Percentiles rank a stretch among this genome's conserved stretches.
Evolutionary conservation across 2,329 filamentous ascomycete species (phyloP).

Genomic region (Plectosphaerella sp.): DNA sequence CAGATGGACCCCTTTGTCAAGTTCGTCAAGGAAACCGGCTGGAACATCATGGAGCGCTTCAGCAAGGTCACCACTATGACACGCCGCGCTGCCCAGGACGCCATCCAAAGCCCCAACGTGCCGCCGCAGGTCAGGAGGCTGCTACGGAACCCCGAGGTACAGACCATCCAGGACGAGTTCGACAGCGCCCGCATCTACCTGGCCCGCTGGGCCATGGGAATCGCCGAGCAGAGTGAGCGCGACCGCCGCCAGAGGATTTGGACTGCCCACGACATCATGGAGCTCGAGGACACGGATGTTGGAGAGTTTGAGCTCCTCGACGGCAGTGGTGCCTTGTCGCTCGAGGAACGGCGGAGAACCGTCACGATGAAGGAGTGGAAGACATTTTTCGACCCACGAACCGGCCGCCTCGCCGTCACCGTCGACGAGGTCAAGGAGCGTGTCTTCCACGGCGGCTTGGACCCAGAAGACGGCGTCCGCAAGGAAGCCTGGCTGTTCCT

Average conservation of each 20-base stretch:
- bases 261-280: slow-evolving; percentile 88
- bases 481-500: slow-evolving; percentile 97
- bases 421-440: slow-evolving; percentile 92
- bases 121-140: slow-evolving; percentile 83
- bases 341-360: slow-evolving; percentile 72
- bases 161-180: slow-evolving; percentile 93
- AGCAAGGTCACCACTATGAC: slow-evolving; percentile 98
- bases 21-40: slow-evolving; percentile 88
- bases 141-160: slow-evolving; percentile 87
- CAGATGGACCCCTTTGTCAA: slow-evolving; percentile 92
- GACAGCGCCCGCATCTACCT: slow-evolving; percentile 94
- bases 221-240: slow-evolving; percentile 91
- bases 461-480: slow-evolving; percentile 82
- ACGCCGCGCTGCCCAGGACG: slow-evolving; percentile 81
- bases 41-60: slow-evolving; percentile 95
- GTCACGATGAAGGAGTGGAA: slow-evolving; percentile 86
- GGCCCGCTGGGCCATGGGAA: slow-evolving; percentile 97
- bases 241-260: slow-evolving; percentile 84
- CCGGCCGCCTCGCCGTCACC: slow-evolving; percentile 73
- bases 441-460: slow-evolving; percentile 91
- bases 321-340: slow-evolving; percentile 65
- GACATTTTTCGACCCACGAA: slow-evolving; percentile 74
- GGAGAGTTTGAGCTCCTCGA: slow-evolving; percentile 95
- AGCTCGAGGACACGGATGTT: slow-evolving; percentile 90
- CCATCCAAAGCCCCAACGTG: slow-evolving; percentile 85